phyloP scores from a whole-genome alignment of 1,139 yeast genomes.

The Sugiyamaella paludigena region DNA sequence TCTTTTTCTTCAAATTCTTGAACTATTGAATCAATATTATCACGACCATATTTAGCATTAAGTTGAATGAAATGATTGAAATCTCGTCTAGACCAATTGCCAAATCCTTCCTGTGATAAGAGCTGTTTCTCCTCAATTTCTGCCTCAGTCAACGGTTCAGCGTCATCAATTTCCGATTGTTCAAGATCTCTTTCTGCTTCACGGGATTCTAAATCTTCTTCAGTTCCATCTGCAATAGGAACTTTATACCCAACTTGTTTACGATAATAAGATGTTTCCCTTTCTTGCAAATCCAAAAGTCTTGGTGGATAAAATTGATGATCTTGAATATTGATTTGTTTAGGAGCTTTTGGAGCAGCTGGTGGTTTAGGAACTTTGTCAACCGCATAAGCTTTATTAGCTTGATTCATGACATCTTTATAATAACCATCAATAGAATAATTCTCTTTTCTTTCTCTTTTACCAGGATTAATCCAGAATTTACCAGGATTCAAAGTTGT shows the following conservation, averaged over 20 bases:
- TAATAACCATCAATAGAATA: constrained; percentile 87
- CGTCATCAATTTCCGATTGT: constrained; percentile 69
- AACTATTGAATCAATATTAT: constrained; percentile 58
- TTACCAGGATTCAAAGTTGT: constrained; percentile 27
- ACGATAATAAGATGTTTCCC: constrained; percentile 76
- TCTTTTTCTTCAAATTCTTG: constrained; percentile 62
- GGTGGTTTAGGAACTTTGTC: constrained; percentile 30
- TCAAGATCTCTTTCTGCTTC: constrained; percentile 58
- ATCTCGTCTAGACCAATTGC: constrained; percentile 83
- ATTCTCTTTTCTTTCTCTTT: constrained; percentile 86
- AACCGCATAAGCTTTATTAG: constrained; percentile 36
- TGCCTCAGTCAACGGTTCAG: constrained; percentile 71
- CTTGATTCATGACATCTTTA: constrained; percentile 58
- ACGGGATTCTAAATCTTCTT: constrained; percentile 47
- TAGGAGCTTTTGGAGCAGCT: constrained; percentile 61
- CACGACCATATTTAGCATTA: constrained; percentile 76
- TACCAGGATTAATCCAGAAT: constrained; percentile 81
- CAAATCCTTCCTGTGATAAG: constrained; percentile 64
- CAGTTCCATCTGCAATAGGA: constrained; percentile 49
- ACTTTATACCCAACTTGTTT: constrained; percentile 71
- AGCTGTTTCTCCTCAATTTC: constrained; percentile 64
- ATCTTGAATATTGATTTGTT: constrained; percentile 69
- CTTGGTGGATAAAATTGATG: constrained; percentile 82
- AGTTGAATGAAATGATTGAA: constrained; percentile 82
- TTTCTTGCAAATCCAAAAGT: constrained; percentile 61